A percentile compares a stretch with the other conserved stretches of the same genome.
Evolutionary conservation across 1,284 basidiomycete species (phyloP).

Genomic region (Moesziomyces parantarcticus): DNA sequence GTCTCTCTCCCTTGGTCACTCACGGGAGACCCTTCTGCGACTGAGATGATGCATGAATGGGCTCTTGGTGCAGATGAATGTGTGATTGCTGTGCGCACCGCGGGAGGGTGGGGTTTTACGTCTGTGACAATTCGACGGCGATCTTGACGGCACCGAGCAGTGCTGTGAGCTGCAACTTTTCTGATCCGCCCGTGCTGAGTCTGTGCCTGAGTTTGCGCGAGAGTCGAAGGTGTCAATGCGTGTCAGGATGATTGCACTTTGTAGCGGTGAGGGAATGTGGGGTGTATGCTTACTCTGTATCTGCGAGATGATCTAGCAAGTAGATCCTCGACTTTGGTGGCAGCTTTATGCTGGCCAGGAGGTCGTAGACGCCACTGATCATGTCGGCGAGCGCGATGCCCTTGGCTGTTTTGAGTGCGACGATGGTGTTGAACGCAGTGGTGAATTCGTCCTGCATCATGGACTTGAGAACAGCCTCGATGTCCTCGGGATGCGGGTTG

Average conservation of each 20-base stretch:
- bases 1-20: too few species aligned
- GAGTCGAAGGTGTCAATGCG: too few species aligned
- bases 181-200: slow-evolving; percentile 88
- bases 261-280: not conserved
- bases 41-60: too few species aligned
- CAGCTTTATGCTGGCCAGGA: slow-evolving; percentile 85
- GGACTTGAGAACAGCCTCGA: slow-evolving; percentile 89
- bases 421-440: slow-evolving; percentile 87
- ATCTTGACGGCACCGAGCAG: slow-evolving; percentile 93
- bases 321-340: slow-evolving; percentile 87
- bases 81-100: not conserved
- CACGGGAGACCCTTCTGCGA: too few species aligned
- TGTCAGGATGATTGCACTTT: too few species aligned
- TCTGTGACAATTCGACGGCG: slow-evolving; percentile 76
- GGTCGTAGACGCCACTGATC: slow-evolving; percentile 91
- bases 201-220: too few species aligned
- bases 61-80: too few species aligned
- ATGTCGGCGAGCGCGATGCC: slow-evolving; percentile 95
- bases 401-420: slow-evolving; percentile 85
- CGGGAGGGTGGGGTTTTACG: not conserved
- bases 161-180: slow-evolving; percentile 93
- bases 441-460: slow-evolving; percentile 98
- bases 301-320: slow-evolving; percentile 83
- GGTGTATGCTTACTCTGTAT: slow-evolving; percentile 80
- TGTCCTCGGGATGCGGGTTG: slow-evolving; percentile 91